Evolutionary conservation across 345 rosid species (phyloP), one percentile per base, ranked within the genome.

Genomic region (Cardamine occulta): DNA sequence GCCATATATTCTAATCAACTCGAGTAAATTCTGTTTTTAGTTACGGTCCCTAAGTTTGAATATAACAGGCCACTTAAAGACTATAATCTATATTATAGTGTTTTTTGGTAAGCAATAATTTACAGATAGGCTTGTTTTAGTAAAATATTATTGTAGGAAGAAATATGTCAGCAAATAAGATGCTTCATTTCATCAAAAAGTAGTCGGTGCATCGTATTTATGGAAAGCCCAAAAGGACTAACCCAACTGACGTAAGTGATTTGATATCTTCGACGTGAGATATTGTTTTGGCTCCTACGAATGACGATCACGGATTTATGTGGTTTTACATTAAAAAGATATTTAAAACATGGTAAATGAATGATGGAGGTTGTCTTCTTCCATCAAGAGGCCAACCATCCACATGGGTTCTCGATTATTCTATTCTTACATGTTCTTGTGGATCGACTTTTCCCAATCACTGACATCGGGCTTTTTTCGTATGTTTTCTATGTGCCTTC

Each of bases 321-420:
- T 34, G 39, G 17, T 60, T 32, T 47, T 48, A n/a, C 49, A 61
- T 72, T 10, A 35, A 51, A 70, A 31, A 34, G 47, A 66, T n/a
- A 42, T 10, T 17, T 40, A 23, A 48, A 4, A 7, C 28, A 40
- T 12, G 47, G 17, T 6, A 5, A 6, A 44, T 4, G n/a, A 49
- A 17, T 12, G 24, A 48, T 9, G 12, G 61, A 8, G 60, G 40
- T 17, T 51, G 68, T 51, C 76, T 12, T 61, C 28, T 51, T 39
- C 23, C 5, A 37, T 21, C n/a, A 62, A 19, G 15, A 37, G 62
- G 18, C 7, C 62, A 26, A 57, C 3, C 40, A 15, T 8, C 19
- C 60, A 49, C 68, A 62, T 72, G 76, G 61, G 40, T 72, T 62
- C 23, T 62, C 23, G 68, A 60, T 24, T 23, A 37, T 37, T 10